A percentile compares a stretch with the other conserved stretches of the same genome.
Conservation (phyloP, 345 rosid genomes). For the Heritiera fomes region DNA sequence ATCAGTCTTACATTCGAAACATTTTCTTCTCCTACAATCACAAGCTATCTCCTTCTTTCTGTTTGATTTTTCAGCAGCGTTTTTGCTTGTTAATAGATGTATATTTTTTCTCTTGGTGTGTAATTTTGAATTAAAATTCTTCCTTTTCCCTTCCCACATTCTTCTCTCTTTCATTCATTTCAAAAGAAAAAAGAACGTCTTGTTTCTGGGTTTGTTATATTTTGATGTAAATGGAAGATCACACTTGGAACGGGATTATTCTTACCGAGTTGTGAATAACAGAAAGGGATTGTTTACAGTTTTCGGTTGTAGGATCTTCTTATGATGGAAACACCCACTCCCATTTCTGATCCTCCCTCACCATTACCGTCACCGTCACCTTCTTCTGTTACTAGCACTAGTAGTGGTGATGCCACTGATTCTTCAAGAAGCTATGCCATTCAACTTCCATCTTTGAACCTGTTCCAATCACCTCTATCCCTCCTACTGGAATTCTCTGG, state of each 20-base stretch:
- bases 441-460: slow-evolving; percentile 3
- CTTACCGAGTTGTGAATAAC: neutral
- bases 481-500: slow-evolving; percentile 1
- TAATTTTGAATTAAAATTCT: neutral
- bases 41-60: neutral
- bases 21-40: neutral
- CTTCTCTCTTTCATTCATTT: neutral
- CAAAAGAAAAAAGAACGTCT: neutral
- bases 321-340: neutral
- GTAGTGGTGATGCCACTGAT: neutral
- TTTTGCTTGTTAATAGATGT: too few species aligned
- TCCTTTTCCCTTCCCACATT: neutral
- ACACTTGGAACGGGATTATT: neutral
- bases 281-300: neutral
- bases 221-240: neutral
- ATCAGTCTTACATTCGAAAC: neutral
- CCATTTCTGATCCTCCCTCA: neutral
- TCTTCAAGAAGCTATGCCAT: neutral
- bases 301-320: neutral
- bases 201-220: neutral
- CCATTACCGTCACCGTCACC: neutral
- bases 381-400: neutral
- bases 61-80: neutral
- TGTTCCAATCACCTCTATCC: neutral
- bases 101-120: too few species aligned